A percentile compares a stretch with the other conserved stretches of the same genome.
Evolutionary conservation across 306 rosid species (phyloP).

Genomic region (Citrullus mucosospermus): DNA sequence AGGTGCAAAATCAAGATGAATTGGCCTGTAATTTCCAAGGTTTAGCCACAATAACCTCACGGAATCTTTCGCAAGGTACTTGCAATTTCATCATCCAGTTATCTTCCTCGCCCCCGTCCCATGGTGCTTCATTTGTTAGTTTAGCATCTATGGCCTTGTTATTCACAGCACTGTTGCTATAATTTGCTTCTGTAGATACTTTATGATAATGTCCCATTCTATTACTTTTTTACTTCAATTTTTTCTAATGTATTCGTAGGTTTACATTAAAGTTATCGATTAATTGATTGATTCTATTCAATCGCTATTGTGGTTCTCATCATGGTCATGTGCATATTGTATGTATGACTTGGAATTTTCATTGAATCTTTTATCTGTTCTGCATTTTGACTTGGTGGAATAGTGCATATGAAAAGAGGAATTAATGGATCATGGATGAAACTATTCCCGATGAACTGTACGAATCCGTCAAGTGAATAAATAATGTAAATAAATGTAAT

Average conservation of each 20-base stretch:
- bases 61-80: slow-evolving; percentile 59
- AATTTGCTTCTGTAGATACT: slow-evolving; percentile 7
- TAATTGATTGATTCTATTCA: not conserved
- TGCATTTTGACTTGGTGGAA: not conserved
- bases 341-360: not conserved
- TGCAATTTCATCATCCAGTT: slow-evolving; percentile 77
- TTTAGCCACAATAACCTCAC: slow-evolving; percentile 40
- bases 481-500: not conserved
- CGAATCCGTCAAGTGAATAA: not conserved
- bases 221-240: not conserved
- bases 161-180: slow-evolving; percentile 17
- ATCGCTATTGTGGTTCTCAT: not conserved
- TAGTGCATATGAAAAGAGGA: not conserved
- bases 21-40: slow-evolving; percentile 75
- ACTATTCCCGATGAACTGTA: not conserved
- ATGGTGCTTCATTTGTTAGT: slow-evolving; percentile 20
- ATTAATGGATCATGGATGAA: not conserved
- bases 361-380: not conserved
- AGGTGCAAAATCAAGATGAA: slow-evolving; percentile 63
- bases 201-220: not conserved
- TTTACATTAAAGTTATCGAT: not conserved
- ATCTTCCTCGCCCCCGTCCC: slow-evolving; percentile 33
- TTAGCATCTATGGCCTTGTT: slow-evolving; percentile 16
- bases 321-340: not conserved
- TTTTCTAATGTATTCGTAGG: not conserved